These are phyloP conservation scores for Lathyrus aphaca DNA, from an alignment of 306 rosid species.

Conservation along the genomic window DNA sequence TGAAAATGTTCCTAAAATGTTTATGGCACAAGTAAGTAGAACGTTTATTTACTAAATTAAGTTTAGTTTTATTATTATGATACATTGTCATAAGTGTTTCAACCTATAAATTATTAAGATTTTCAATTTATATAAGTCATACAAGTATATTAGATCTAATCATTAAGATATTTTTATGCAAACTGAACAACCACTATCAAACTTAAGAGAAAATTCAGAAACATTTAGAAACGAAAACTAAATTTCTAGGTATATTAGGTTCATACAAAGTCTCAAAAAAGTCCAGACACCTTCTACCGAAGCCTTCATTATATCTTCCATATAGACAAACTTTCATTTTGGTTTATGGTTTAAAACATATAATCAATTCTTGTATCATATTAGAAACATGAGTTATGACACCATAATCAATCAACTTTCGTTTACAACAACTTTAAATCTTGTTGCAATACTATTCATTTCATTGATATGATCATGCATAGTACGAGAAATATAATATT, in stretches of 20 bases:
- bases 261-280: neutral
- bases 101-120: neutral
- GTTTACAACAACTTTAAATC: too few species aligned
- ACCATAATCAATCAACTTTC: conserved; percentile 6
- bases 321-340: neutral
- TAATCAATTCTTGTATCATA: neutral
- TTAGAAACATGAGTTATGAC: neutral
- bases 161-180: neutral
- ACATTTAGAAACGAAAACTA: neutral
- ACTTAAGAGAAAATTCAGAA: neutral
- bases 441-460: too few species aligned
- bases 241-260: too few species aligned
- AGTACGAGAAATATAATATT: neutral
- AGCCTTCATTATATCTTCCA: neutral
- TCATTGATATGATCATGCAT: too few species aligned
- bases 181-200: neutral
- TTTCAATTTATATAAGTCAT: too few species aligned
- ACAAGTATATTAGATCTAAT: too few species aligned
- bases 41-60: neutral
- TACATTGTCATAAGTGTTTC: neutral
- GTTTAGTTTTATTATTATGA: neutral
- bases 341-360: neutral
- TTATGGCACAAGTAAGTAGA: neutral
- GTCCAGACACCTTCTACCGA: neutral
- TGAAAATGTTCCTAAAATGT: neutral